phyloP scores from a whole-genome alignment of 108 stramenopile species.

The Discostella stelligeroides region DNA sequence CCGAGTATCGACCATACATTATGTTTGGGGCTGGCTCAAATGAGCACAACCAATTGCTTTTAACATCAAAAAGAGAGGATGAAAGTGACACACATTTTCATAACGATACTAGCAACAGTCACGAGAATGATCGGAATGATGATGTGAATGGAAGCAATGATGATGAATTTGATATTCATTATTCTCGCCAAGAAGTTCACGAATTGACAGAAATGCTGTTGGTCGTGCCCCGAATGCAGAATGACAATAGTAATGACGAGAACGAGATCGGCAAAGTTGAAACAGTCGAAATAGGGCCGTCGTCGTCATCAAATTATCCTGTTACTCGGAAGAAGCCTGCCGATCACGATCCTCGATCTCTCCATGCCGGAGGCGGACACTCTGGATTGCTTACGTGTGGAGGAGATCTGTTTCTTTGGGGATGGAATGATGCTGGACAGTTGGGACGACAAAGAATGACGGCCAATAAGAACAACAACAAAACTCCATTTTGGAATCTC shows the following conservation, averaged over 20 bases:
- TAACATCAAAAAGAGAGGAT: too few relatives aligned
- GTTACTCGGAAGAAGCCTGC: not conserved
- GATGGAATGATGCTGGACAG: conserved; percentile 83
- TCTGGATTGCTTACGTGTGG: conserved; percentile 64
- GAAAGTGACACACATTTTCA: too few relatives aligned
- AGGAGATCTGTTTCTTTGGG: conserved; percentile 79
- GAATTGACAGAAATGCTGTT: conserved; percentile 68
- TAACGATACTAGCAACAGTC: too few relatives aligned
- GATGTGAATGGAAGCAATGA: too few relatives aligned
- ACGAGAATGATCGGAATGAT: too few relatives aligned
- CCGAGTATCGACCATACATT: conserved; percentile 61
- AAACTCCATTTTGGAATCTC: not conserved
- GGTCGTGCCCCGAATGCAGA: conserved; percentile 29
- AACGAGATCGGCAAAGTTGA: not conserved
- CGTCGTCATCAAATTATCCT: not conserved
- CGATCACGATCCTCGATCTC: conserved; percentile 27
- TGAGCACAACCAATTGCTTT: conserved; percentile 77
- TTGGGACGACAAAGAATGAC: conserved; percentile 38
- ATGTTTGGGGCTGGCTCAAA: conserved; percentile 80
- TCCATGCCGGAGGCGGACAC: conserved; percentile 84
- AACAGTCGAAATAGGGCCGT: not conserved
- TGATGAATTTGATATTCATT: too few relatives aligned
- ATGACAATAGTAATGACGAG: conserved; percentile 9
- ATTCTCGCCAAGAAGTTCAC: conserved; percentile 60
- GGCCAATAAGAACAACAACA: not conserved